Evolutionary conservation across 164 flowering plant species (phyloP).

Genomic region (Piper longum): DNA sequence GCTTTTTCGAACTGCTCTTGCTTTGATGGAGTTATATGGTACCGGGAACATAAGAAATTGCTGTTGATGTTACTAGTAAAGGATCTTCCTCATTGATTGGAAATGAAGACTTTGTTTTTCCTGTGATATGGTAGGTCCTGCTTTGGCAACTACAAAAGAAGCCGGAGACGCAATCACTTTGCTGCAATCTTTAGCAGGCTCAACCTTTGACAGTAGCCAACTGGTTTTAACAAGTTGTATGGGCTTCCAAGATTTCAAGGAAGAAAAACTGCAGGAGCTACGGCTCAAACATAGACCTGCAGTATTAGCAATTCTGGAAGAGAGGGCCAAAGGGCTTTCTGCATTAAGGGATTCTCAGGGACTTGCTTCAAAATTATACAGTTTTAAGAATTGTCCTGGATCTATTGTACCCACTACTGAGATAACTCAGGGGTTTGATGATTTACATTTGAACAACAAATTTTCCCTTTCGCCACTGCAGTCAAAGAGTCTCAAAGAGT

Average conservation of each 20-base stretch:
- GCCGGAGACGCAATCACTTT: conserved; percentile 98
- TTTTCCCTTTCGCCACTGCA: conserved; percentile 13
- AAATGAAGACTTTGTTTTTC: neutral
- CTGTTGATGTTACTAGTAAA: conserved; percentile 1
- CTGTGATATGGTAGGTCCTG: conserved; percentile 53
- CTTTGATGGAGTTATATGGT: conserved; percentile 99
- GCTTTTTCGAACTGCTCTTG: conserved; percentile 89
- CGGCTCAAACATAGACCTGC: conserved; percentile 73
- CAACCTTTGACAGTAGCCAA: conserved; percentile 98
- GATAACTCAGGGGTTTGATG: conserved; percentile 21
- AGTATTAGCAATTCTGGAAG: conserved; percentile 52
- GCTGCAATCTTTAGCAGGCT: conserved; percentile 88
- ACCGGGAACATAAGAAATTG: conserved; percentile 19
- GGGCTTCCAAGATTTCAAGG: conserved; percentile 83
- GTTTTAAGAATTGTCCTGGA: conserved; percentile 63
- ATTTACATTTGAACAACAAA: conserved; percentile 13
- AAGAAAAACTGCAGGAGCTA: conserved; percentile 50
- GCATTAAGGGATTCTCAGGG: conserved; percentile 64
- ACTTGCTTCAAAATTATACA: conserved; percentile 66
- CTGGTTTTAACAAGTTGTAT: conserved; percentile 95
- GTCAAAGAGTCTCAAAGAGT: conserved; percentile 34
- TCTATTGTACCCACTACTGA: conserved; percentile 29
- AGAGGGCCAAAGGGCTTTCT: conserved; percentile 63
- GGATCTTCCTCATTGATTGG: neutral
- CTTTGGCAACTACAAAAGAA: conserved; percentile 89